Base-by-base conservation (phyloP, 768 basidiomycete species). In the Trametes villosa region DNA sequence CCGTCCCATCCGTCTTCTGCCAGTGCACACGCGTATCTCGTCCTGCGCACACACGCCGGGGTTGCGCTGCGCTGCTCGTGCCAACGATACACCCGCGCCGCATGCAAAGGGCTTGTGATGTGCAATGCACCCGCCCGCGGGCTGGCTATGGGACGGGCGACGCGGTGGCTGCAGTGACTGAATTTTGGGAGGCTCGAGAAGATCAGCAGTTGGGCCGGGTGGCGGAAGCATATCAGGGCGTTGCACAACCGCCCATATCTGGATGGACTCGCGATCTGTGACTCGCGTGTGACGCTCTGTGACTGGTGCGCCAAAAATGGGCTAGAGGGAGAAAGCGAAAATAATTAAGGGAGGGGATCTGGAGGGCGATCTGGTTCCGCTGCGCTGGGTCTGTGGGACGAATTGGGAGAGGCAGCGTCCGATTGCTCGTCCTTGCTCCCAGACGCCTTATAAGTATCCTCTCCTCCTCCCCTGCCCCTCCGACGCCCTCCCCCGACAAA, bases 401-500 rank as follows among this genome's bases (percentile, higher is more conserved):
- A 24, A 44, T 44, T 44, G 2, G 45, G 54, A 44, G 24, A n/a
- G n/a, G n/a, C 20, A 59, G 57, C 31, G 53, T 53, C 50, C 47
- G 45, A 20, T 31, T 51, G 31, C 55, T 59, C 59, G 50, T 45
- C 57, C 57, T 53, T 41, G 24, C 46, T 54, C 44, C 47, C 52
- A 42, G 44, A 31, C 60, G 42, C 42, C 48, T 50, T 63, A 63
- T 66, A 68, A 68, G n/a, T 26, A 54, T 48, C 26, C 48, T 48
- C 27, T 34, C 20, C 54, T 22, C 54, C 60, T 41, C 41, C 18
- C 33, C 63, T 54, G 20, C 36, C 53, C 31, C 29, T 55, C 59
- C 69, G 64, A 36, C 54, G 56, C 48, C 42, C 54, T 34, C 52
- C 55, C 57, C 47, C 53, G 65, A 63, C 51, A 63, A 65, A 63